These are phyloP conservation scores for Fusarium multiceps DNA, from an alignment of 2,329 filamentous ascomycete species.

Conservation along the genomic window DNA sequence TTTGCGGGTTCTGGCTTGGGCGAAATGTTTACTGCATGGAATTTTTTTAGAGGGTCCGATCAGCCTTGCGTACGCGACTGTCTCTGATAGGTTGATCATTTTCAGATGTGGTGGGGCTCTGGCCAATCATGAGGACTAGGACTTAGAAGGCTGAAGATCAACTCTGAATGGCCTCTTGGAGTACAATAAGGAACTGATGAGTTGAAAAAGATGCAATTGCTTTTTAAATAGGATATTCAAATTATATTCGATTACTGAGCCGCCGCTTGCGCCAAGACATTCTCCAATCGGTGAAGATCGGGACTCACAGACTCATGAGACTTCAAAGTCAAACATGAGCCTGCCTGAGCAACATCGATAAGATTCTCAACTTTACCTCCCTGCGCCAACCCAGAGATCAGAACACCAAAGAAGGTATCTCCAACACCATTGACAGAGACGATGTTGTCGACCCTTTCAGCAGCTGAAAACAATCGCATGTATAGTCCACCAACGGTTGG, in stretches of 20 bases:
- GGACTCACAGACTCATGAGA: slow-evolving; percentile 78
- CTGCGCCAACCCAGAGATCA: slow-evolving; percentile 81
- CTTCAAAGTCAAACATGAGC: slow-evolving; percentile 81
- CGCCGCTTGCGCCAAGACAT: slow-evolving; percentile 49
- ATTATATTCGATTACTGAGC: slow-evolving; percentile 9
- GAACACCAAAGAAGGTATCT: slow-evolving; percentile 88
- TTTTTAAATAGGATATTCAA: slow-evolving; percentile 6
- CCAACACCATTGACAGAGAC: slow-evolving; percentile 95
- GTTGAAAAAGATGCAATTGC: neutral
- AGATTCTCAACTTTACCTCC: slow-evolving; percentile 68
- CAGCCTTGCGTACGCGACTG: slow-evolving; percentile 47
- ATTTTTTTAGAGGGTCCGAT: slow-evolving; percentile 49
- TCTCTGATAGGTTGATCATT: slow-evolving; percentile 27
- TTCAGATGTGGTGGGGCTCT: slow-evolving; percentile 6
- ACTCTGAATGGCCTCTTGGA: slow-evolving; percentile 23
- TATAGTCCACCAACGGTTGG: slow-evolving; percentile 79
- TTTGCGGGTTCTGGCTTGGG: slow-evolving; percentile 27
- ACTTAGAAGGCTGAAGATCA: slow-evolving; percentile 37
- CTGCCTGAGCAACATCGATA: slow-evolving; percentile 83
- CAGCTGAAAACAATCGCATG: slow-evolving; percentile 77
- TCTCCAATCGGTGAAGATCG: slow-evolving; percentile 60
- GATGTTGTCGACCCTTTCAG: slow-evolving; percentile 74
- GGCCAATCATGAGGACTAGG: slow-evolving; percentile 32
- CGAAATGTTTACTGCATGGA: slow-evolving; percentile 40
- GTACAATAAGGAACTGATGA: neutral